Base-by-base conservation (phyloP, 1,139 yeast genomes). In the Kodamaea ohmeri region DNA sequence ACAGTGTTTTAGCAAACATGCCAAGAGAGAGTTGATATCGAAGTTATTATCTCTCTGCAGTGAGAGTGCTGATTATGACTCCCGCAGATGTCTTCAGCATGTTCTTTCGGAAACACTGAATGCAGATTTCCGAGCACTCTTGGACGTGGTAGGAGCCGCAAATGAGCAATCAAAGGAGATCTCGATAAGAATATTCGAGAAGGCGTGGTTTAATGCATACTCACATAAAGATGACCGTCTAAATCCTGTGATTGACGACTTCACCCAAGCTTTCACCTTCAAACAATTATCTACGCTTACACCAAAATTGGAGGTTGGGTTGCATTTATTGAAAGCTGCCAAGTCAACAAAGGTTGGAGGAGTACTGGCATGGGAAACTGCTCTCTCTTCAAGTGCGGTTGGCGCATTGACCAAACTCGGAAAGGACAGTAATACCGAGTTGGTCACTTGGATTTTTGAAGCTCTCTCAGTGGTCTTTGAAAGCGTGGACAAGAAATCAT, bases 51-150 rank as follows among this genome's bases (percentile, higher is more conserved):
- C 43, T 0, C 35, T 50, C 2, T 43, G 54, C 0, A 34, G 44
- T 11, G 21, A 40, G 33, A 39, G 38, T 25, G 32, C 36, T 4
- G 29, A 29, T n/a, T 35, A 52, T 1, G 11, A 13, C 15, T 9
- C n/a, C 26, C 45, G 58, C 31, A 32, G 32, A 4, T 41, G 58
- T 3, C 47, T 76, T 9, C 30, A 47, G 3, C 71, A 72, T 40
- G 48, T 79, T 16, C 50, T 79, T 13, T 42, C 48, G 2, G 61
- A 67, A 6, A 82, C 84, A 4, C 71, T 84, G 0, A 73, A 65
- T 47, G 58, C 63, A 0, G 65, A 77, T 25, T 50, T 71, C 30
- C 38, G 52, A 0, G 41, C 44, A 1, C 43, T 67, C 1, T 29
- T 58, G 6, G 36, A 46, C 11, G 29, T 67, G 35, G 40, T 67